These are phyloP conservation scores for Pichia sp. DNA, from an alignment of 1,139 yeast species.

Conservation along the genomic window DNA sequence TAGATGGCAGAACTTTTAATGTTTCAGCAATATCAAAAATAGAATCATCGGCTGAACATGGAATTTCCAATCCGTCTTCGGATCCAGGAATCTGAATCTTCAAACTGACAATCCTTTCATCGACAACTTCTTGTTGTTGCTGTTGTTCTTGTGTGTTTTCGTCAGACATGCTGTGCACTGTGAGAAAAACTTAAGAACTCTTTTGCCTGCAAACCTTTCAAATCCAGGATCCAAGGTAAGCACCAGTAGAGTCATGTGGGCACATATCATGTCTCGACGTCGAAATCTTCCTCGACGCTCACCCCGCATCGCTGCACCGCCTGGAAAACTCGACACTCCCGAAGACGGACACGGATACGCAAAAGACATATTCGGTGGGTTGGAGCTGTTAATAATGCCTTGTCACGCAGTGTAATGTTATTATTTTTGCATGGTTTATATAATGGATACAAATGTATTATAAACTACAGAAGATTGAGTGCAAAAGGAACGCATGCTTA, in stretches of 20 bases:
- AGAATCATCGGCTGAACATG: conserved; percentile 39
- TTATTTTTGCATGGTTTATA: too few relatives aligned
- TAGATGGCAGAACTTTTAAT: conserved; percentile 47
- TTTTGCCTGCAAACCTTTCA: too few relatives aligned
- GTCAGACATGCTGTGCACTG: conserved; percentile 14
- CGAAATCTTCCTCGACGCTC: too few relatives aligned
- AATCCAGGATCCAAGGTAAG: too few relatives aligned
- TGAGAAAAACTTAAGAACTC: too few relatives aligned
- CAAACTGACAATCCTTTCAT: conserved; percentile 19
- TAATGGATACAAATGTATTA: too few relatives aligned
- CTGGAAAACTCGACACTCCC: conserved; percentile 6
- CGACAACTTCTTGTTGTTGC: conserved; percentile 1
- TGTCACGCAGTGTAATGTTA: too few relatives aligned
- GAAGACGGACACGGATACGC: conserved; percentile 5
- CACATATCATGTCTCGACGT: conserved; percentile 1
- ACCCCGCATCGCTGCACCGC: conserved; percentile 6
- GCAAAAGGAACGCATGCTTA: conserved; percentile 29
- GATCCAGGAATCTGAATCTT: conserved; percentile 26
- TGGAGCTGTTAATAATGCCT: not conserved
- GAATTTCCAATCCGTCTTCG: conserved; percentile 32
- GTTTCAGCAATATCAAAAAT: conserved; percentile 56
- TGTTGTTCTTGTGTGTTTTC: conserved; percentile 8
- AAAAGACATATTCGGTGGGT: not conserved
- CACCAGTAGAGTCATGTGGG: too few relatives aligned
- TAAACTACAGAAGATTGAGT: too few relatives aligned